A percentile compares a stretch with the other conserved stretches of the same genome.
phyloP scores from a whole-genome alignment of 495 filamentous ascomycete species.

The Penicillium waksmanii region DNA sequence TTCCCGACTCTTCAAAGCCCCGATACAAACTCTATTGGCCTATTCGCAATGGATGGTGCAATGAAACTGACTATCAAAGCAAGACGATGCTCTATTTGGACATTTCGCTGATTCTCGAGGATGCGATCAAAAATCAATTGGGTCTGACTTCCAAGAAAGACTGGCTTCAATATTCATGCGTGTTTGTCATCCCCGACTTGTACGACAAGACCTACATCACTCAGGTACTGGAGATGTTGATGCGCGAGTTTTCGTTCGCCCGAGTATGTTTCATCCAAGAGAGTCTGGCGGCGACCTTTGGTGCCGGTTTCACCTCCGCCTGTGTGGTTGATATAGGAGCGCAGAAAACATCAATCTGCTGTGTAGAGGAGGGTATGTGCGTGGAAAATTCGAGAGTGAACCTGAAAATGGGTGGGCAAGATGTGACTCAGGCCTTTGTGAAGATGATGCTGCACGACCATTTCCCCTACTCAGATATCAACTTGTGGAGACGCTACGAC shows the following conservation, averaged over 20 bases:
- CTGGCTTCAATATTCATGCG: constrained; percentile 89
- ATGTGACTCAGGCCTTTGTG: constrained; percentile 91
- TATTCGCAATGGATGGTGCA: constrained; percentile 81
- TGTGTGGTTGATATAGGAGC: constrained; percentile 97
- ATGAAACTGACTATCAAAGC: constrained; percentile 83
- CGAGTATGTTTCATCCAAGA: constrained; percentile 94
- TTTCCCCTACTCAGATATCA: constrained; percentile 93
- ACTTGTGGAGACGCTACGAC: constrained; percentile 86
- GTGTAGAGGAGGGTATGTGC: constrained; percentile 95
- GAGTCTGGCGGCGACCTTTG: constrained; percentile 90
- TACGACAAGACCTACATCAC: constrained; percentile 93
- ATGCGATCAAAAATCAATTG: constrained; percentile 81
- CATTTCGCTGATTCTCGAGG: constrained; percentile 82
- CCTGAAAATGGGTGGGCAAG: constrained; percentile 87
- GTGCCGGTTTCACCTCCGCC: constrained; percentile 88
- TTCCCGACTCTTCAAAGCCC: constrained; percentile 87
- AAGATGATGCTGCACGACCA: constrained; percentile 97
- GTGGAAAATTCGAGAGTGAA: constrained; percentile 91
- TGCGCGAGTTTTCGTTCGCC: constrained; percentile 86
- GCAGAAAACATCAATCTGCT: constrained; percentile 97
- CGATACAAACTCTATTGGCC: constrained; percentile 93
- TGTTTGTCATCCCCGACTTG: constrained; percentile 92
- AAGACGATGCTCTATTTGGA: constrained; percentile 80
- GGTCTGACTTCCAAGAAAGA: constrained; percentile 75
- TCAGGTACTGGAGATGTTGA: constrained; percentile 77